A percentile compares a stretch with the other conserved stretches of the same genome.
phyloP scores from a whole-genome alignment of 2,329 filamentous ascomycete species.

The Sporothrix humicola region DNA sequence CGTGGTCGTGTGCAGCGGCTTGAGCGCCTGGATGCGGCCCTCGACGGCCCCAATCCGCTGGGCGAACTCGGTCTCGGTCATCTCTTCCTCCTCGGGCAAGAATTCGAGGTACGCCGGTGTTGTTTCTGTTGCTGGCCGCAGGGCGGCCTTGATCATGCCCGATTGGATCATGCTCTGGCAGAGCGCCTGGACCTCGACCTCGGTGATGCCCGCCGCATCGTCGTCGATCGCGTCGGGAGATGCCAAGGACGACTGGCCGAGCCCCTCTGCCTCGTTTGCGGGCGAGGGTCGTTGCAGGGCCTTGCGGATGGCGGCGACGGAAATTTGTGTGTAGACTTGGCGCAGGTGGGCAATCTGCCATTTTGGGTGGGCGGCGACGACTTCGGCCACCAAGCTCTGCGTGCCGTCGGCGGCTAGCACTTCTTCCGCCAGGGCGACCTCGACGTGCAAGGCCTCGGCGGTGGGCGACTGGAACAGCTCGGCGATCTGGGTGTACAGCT shows the following conservation, averaged over 20 bases:
- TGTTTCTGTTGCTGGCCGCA: conserved; percentile 49
- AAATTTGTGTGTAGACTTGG: conserved; percentile 69
- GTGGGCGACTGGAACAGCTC: conserved; percentile 63
- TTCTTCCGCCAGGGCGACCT: conserved; percentile 60
- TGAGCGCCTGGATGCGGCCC: conserved; percentile 52
- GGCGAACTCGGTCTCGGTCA: conserved; percentile 60
- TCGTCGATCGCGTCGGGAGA: conserved; percentile 26
- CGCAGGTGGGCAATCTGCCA: conserved; percentile 77
- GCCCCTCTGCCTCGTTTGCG: conserved; percentile 41
- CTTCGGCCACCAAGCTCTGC: conserved; percentile 69
- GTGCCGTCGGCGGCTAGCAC: conserved; percentile 76
- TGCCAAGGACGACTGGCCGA: no score
- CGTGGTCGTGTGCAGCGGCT: conserved; percentile 56
- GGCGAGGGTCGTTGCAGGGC: conserved; percentile 52
- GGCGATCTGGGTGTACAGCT: conserved; percentile 40
- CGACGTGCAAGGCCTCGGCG: conserved; percentile 64
- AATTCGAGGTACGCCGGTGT: conserved; percentile 58
- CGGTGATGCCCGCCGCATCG: conserved; percentile 45
- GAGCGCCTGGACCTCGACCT: conserved; percentile 54
- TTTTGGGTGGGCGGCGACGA: conserved; percentile 72
- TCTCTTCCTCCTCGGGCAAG: conserved; percentile 48
- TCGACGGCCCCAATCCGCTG: conserved; percentile 53
- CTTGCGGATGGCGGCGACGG: conserved; percentile 58
- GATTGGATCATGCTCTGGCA: conserved; percentile 61
- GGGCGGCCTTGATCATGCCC: conserved; percentile 58